Base-by-base conservation (phyloP, 2,329 filamentous ascomycete genomes). In the Microascus cirrosus region DNA sequence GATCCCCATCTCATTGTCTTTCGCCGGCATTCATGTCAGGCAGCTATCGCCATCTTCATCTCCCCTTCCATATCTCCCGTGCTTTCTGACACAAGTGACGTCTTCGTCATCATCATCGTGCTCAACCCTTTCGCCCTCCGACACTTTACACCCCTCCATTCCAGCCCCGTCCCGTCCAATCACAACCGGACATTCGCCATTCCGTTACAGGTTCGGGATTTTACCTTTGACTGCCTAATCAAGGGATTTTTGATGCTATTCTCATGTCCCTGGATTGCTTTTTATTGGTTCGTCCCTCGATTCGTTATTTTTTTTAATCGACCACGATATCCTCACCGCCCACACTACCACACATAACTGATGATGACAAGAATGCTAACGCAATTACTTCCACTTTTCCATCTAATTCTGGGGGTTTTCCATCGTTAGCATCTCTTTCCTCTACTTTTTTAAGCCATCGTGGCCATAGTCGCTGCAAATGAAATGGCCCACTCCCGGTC, bases 221-320 rank as follows among this genome's bases (percentile, higher is more conserved):
- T 12, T 20, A 8, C 45, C 45, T 24, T 8, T 24, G 20, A 24
- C 20, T 50, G 22, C 45, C 45, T 50, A 50, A 50, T 50, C 11
- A 2, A 24, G 51, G 28, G n/a, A 34, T 15, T 35, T 57, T 58
- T 57, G 59, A 59, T 45, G 54, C 59, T 59, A 58, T 59, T 59
- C 58, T 50, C 34, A 45, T 28, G 39, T 34, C 18, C 51, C 13
- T n/a, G 20, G 25, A 42, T 53, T 13, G 2, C 25, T 28, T 55
- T 35, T 56, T 35, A 59, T 59, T 55, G 57, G 57, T 15, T 32
- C 34, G 13, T n/a, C 39, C 39, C 6, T 45, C 39, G 39, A 45
- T 45, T 45, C n/a, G 3, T 13, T 4, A 4, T n/a, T n/a, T 45
- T 45, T n/a, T 18, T 3, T 18, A n/a, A 4, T 7, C 13, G 2